These are phyloP conservation scores for Fusarium xyrophilum DNA, from an alignment of 2,329 filamentous ascomycete genomes.

Conservation along the genomic window DNA sequence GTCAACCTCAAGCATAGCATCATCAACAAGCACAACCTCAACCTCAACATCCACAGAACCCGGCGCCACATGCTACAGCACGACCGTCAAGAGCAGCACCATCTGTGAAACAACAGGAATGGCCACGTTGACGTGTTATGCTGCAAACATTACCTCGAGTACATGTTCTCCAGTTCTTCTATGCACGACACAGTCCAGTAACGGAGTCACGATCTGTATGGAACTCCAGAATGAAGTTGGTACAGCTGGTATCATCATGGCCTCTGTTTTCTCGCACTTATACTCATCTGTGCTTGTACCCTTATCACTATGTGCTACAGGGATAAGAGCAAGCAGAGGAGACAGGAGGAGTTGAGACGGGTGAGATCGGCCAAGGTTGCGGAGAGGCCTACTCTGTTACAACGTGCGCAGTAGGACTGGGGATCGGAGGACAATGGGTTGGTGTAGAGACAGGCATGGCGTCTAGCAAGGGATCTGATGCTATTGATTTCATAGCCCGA, in stretches of 20 bases:
- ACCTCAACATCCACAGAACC: background rate
- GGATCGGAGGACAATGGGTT: fast-evolving
- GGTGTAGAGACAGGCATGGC: too few species aligned
- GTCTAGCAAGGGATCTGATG: fast-evolving
- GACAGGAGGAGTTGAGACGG: background rate
- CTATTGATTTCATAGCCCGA: background rate
- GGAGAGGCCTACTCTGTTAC: background rate
- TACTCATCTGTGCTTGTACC: background rate
- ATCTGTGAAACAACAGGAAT: background rate
- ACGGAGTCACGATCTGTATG: background rate
- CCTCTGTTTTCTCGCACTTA: background rate
- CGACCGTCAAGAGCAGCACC: background rate
- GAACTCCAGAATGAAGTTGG: background rate
- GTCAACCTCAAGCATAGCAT: background rate
- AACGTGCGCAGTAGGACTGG: background rate
- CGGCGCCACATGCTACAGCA: background rate
- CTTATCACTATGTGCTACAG: background rate
- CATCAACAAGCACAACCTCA: background rate
- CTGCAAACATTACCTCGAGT: background rate
- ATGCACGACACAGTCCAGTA: background rate
- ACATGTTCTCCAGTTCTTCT: background rate
- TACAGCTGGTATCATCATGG: background rate
- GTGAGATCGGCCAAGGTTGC: background rate
- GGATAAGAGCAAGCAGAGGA: background rate
- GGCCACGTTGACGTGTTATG: background rate